Percentiles rank a stretch among this genome's conserved stretches.
These are phyloP conservation scores for Trypanosoma melophagium DNA, from an alignment of 208 protist species.

Conservation along the genomic window DNA sequence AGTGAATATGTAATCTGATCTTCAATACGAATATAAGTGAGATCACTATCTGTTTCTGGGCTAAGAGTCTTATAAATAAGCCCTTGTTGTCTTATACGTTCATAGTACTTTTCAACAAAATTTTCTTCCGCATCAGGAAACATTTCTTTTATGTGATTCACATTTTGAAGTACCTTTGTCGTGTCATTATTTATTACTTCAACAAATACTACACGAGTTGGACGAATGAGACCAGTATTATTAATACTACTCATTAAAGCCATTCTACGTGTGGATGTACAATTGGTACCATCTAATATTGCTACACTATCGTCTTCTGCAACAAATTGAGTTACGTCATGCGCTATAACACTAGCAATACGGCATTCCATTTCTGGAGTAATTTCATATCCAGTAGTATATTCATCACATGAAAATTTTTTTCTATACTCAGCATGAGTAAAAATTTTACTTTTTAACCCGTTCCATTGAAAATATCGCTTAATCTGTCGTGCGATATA, in stretches of 20 bases:
- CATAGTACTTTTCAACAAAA: slow-evolving; percentile 84
- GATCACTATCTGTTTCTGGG: slow-evolving; percentile 59
- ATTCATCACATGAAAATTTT: slow-evolving; percentile 22
- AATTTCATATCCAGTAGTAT: neutral
- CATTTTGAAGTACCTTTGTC: slow-evolving; percentile 55
- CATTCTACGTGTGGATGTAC: slow-evolving; percentile 53
- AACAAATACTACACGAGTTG: slow-evolving; percentile 78
- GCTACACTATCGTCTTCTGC: slow-evolving; percentile 64
- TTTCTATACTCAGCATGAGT: slow-evolving; percentile 56
- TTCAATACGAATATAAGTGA: slow-evolving; percentile 87
- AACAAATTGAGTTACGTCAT: slow-evolving; percentile 70
- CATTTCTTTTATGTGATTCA: slow-evolving; percentile 58
- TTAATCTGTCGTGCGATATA: slow-evolving; percentile 88
- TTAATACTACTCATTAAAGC: slow-evolving; percentile 67
- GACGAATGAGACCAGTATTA: slow-evolving; percentile 58
- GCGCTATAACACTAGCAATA: slow-evolving; percentile 45
- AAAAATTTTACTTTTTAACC: slow-evolving; percentile 76
- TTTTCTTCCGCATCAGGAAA: slow-evolving; percentile 47
- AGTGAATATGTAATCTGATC: slow-evolving; percentile 68
- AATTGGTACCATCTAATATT: slow-evolving; percentile 74
- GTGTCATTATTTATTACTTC: slow-evolving; percentile 71
- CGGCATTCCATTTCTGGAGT: slow-evolving; percentile 42
- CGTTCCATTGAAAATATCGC: slow-evolving; percentile 91
- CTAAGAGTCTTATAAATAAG: slow-evolving; percentile 76
- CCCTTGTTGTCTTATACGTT: slow-evolving; percentile 58